A percentile compares a stretch with the other conserved stretches of the same genome.
phyloP scores from a whole-genome alignment of 2,329 filamentous ascomycete species.

The Aspergillus aculeatinus region DNA sequence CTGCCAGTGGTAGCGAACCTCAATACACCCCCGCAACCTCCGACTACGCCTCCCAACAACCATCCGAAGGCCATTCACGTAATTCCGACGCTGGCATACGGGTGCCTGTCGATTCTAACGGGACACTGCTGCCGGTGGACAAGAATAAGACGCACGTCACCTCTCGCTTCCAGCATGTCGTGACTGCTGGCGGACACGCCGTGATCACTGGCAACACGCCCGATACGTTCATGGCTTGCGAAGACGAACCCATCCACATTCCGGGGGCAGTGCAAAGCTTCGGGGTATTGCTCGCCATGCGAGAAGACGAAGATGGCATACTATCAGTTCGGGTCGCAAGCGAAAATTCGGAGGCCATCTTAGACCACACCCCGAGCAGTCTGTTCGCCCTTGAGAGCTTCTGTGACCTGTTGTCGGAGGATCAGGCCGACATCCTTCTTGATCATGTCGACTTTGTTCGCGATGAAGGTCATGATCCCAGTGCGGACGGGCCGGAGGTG shows the following conservation, averaged over 20 bases:
- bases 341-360: constrained; percentile 73
- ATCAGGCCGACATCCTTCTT: constrained; percentile 77
- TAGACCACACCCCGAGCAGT: constrained; percentile 74
- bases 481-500: constrained; percentile 76
- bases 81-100: background rate
- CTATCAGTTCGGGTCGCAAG: constrained; percentile 79
- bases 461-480: constrained; percentile 75
- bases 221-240: constrained; percentile 71
- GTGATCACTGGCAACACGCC: constrained; percentile 78
- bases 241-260: constrained; percentile 88
- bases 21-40: background rate
- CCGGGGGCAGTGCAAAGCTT: constrained; percentile 80
- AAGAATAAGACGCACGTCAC: constrained; percentile 59
- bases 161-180: constrained; percentile 73
- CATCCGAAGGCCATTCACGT: background rate
- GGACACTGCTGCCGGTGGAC: constrained; percentile 4
- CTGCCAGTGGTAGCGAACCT: background rate
- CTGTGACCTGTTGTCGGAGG: constrained; percentile 77
- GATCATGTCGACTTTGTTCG: constrained; percentile 87
- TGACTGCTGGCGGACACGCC: constrained; percentile 75
- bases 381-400: constrained; percentile 75
- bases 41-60: constrained; percentile 2
- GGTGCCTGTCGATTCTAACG: background rate
- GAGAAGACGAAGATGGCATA: constrained; percentile 62
- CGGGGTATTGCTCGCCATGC: constrained; percentile 71